Conservation (phyloP, 257 asterid species). For the Ligustrum vulgare region DNA sequence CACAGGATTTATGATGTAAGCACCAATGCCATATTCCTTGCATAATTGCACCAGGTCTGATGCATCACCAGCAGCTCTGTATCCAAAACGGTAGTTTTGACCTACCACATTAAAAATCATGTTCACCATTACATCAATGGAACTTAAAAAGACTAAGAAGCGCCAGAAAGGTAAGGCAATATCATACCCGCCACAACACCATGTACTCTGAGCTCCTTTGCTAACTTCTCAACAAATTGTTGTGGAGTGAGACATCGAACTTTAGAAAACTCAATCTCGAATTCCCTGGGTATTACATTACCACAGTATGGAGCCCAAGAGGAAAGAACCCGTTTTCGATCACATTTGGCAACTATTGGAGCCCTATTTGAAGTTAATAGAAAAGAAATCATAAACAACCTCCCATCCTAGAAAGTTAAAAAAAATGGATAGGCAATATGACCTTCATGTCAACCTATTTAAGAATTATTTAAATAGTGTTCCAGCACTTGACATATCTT, state of each 20-base stretch:
- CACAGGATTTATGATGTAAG: slow-evolving; percentile 69
- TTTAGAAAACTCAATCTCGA: slow-evolving; percentile 70
- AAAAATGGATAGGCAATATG: background rate
- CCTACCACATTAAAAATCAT: slow-evolving; percentile 43
- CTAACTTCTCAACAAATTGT: slow-evolving; percentile 78
- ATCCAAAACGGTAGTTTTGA: slow-evolving; percentile 91
- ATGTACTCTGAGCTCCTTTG: slow-evolving; percentile 72
- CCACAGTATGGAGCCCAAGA: slow-evolving; percentile 80
- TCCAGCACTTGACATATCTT: background rate
- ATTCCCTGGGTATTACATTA: slow-evolving; percentile 62
- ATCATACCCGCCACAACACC: slow-evolving; percentile 92
- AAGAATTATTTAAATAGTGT: background rate
- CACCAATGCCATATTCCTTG: slow-evolving; percentile 60
- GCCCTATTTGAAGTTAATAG: slow-evolving; percentile 46
- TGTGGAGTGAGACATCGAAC: slow-evolving; percentile 78
- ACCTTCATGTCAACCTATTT: background rate
- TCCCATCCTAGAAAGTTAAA: slow-evolving; percentile 8
- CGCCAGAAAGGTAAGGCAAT: slow-evolving; percentile 8
- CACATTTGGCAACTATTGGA: slow-evolving; percentile 88
- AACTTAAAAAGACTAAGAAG: slow-evolving; percentile 13
- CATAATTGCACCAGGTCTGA: slow-evolving; percentile 71
- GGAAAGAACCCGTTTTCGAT: slow-evolving; percentile 79
- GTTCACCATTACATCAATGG: slow-evolving; percentile 7
- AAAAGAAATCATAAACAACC: slow-evolving; percentile 11
- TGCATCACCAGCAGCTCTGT: slow-evolving; percentile 76